Conservation (phyloP, 2,329 filamentous ascomycete genomes). For the Venturia effusa region DNA sequence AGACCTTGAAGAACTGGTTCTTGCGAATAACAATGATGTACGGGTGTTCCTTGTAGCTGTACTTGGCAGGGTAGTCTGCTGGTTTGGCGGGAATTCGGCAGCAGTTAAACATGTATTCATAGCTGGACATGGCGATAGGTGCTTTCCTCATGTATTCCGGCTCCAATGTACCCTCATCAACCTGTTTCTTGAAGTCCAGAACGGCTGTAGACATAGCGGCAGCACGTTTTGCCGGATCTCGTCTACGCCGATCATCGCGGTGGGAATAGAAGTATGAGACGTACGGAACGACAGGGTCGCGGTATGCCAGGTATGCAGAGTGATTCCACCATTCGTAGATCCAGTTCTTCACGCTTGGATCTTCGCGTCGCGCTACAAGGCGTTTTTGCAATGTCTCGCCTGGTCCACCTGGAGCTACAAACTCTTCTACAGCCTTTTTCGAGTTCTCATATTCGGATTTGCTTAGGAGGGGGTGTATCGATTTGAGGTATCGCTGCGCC, state of each 20-base stretch:
- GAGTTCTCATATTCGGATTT: slow-evolving; percentile 58
- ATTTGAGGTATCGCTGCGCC: slow-evolving; percentile 67
- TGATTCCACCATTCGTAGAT: slow-evolving; percentile 98
- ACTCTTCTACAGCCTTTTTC: slow-evolving; percentile 76
- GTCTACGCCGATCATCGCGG: slow-evolving; percentile 78
- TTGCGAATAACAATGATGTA: slow-evolving; percentile 86
- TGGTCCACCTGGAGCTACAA: slow-evolving; percentile 74
- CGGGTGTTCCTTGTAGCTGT: slow-evolving; percentile 61
- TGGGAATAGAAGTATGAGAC: slow-evolving; percentile 99
- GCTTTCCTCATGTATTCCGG: slow-evolving; percentile 98
- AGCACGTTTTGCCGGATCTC: slow-evolving; percentile 83
- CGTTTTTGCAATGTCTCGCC: slow-evolving; percentile 82
- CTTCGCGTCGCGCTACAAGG: slow-evolving; percentile 65
- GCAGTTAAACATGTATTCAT: slow-evolving; percentile 98
- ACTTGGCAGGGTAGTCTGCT: slow-evolving; percentile 76
- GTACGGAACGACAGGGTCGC: slow-evolving; percentile 92
- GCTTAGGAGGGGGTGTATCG: slow-evolving; percentile 63
- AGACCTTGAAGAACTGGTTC: slow-evolving; percentile 94
- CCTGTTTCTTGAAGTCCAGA: slow-evolving; percentile 89
- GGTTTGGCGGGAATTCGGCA: slow-evolving; percentile 75
- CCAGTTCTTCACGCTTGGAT: slow-evolving; percentile 85
- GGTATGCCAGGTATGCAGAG: slow-evolving; percentile 81
- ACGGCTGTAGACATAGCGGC: slow-evolving; percentile 78
- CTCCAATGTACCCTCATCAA: slow-evolving; percentile 72
- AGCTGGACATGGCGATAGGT: slow-evolving; percentile 96